phyloP scores from a whole-genome alignment of 306 rosid genomes.

The Macrotyloma uniflorum region DNA sequence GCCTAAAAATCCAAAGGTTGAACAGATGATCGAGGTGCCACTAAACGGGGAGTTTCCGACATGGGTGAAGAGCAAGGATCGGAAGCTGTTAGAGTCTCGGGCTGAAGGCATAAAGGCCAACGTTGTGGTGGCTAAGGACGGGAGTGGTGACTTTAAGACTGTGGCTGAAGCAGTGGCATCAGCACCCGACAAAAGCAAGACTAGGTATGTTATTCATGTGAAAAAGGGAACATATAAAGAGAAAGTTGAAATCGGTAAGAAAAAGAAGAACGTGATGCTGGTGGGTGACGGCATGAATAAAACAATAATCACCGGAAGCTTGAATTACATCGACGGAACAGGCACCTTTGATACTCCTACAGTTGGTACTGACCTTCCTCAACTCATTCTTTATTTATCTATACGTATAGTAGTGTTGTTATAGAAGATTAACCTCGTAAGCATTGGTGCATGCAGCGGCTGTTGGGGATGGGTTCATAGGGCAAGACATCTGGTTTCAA shows the following conservation, averaged over 20 bases:
- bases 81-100: constrained; percentile 45
- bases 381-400: too few relatives aligned
- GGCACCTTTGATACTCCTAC: constrained; percentile 65
- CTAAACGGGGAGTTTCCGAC: constrained; percentile 42
- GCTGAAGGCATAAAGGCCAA: constrained; percentile 47
- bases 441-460: constrained; percentile 47
- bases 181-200: constrained; percentile 53
- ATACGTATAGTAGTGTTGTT: too few relatives aligned
- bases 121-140: constrained; percentile 75
- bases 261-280: constrained; percentile 63
- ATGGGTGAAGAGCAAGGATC: constrained; percentile 56
- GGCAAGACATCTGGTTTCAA: constrained; percentile 64
- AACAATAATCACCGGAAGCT: constrained; percentile 65
- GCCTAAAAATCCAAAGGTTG: not conserved
- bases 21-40: constrained; percentile 7
- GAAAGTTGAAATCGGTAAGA: constrained; percentile 56
- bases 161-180: constrained; percentile 66
- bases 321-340: constrained; percentile 61
- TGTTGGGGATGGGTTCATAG: constrained; percentile 77
- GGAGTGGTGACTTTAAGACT: constrained; percentile 68
- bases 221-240: constrained; percentile 65
- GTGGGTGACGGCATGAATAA: constrained; percentile 73
- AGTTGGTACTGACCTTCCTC: constrained; percentile 47
- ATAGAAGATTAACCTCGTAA: too few relatives aligned
- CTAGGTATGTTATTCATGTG: constrained; percentile 64